Percentiles rank a stretch among this genome's conserved stretches.
phyloP scores from a whole-genome alignment of 106 monocot species.

The Chionographis japonica region DNA sequence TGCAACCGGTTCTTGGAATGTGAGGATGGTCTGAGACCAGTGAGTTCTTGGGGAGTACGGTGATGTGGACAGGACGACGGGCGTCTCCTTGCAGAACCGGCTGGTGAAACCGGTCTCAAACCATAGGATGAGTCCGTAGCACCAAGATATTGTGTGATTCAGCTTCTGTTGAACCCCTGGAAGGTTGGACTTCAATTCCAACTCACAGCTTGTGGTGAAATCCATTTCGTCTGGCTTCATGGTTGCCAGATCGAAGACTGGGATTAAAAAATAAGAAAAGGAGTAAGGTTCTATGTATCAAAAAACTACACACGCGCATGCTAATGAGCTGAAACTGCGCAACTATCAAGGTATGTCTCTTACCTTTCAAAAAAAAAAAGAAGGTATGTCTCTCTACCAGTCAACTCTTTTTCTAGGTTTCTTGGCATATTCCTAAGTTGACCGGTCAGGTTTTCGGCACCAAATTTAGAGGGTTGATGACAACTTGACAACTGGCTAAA shows the following conservation, averaged over 20 bases:
- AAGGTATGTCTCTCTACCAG: too few species aligned
- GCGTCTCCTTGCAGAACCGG: slow-evolving; percentile 84
- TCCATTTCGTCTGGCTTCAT: slow-evolving; percentile 81
- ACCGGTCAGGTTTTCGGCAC: too few species aligned
- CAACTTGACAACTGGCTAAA: too few species aligned
- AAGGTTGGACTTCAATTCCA: slow-evolving; percentile 25
- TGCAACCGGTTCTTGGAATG: slow-evolving; percentile 78
- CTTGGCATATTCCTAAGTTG: too few species aligned
- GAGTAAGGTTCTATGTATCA: not conserved
- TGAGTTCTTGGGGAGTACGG: slow-evolving; percentile 72
- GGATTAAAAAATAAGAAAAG: slow-evolving; percentile 11
- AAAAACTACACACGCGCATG: too few species aligned
- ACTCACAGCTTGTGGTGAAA: slow-evolving; percentile 73
- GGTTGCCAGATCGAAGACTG: slow-evolving; percentile 86
- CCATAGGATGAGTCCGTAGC: slow-evolving; percentile 87
- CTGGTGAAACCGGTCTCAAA: slow-evolving; percentile 83
- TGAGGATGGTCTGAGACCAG: slow-evolving; percentile 92
- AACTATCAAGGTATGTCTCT: too few species aligned
- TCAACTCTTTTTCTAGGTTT: too few species aligned
- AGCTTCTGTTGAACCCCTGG: not conserved
- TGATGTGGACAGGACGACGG: slow-evolving; percentile 59
- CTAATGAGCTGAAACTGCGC: too few species aligned
- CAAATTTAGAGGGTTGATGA: too few species aligned
- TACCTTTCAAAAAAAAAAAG: too few species aligned
- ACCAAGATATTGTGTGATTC: slow-evolving; percentile 31